Base-by-base conservation (phyloP, 768 basidiomycete species). In the Hortiboletus flavorubellus region DNA sequence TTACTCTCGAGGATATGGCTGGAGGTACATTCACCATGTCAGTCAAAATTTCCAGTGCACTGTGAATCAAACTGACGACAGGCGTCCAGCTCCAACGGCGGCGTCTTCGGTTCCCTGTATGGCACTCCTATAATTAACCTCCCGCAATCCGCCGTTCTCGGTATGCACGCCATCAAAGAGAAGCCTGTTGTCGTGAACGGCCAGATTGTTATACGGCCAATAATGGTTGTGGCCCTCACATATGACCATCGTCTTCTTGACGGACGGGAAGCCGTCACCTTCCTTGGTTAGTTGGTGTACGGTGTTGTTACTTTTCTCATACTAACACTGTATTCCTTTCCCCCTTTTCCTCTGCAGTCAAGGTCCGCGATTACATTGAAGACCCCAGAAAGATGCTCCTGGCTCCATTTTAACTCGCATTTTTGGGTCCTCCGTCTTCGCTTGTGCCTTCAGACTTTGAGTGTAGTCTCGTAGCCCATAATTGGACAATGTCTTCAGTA, bases 91-190 rank as follows among this genome's bases (percentile, higher is more conserved):
- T 98, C 97, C 39, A 99, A 99, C 68, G 97, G 96, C 43, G 96
- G 96, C 64, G 96, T 99, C 69, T 99, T 99, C 67, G 96, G 96
- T 42, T 96, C 93, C 46, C 77, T 99, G 46, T 97, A 88, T 66
- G 96, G 96, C 39, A 99, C 96, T n/a, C 96, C 96, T 37, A 99
- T 99, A 68, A 96, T 98, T 76, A 98, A 98, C 79, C 78, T 95
- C 43, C 96, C 95, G 5, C 96, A 98, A 71, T 75, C 93, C 23
- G 96, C 94, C 49, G 93, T 98, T 8, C 84, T 99, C 51, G 95
- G 91, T 56, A 98, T 98, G 92, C 96, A 99, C 73, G 68, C 91
- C 21, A 94, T 97, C 78, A 94, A 93, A 70, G 94, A 96, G 62
- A 84, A 80, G 58, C 83, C 91, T 8, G 92, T 91, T 26, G 96